phyloP scores from a whole-genome alignment of 257 asterid species.

The Nemophila menziesii region DNA sequence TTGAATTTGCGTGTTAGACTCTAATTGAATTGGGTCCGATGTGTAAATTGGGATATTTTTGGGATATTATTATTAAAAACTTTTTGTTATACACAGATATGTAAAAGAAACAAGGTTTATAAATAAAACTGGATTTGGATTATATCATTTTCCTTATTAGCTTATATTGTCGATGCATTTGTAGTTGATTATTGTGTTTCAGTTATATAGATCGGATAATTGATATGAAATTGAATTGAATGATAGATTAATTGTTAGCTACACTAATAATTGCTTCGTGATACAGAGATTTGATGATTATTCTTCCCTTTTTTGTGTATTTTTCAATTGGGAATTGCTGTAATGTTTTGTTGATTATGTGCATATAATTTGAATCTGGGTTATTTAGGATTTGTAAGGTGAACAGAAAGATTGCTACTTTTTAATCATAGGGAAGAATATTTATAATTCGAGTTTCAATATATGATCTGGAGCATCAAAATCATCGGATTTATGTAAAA shows the following conservation, averaged over 20 bases:
- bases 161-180: no score
- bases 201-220: background rate
- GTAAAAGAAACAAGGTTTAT: background rate
- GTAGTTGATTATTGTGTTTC: background rate
- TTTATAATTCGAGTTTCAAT: no score
- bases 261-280: background rate
- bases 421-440: no score
- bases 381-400: no score
- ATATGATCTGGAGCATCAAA: no score
- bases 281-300: background rate
- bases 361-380: no score
- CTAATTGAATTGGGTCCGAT: background rate
- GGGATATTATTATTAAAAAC: background rate
- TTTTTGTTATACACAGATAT: constrained; percentile 1
- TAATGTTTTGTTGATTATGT: no score
- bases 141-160: background rate
- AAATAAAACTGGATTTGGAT: background rate
- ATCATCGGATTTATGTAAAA: no score
- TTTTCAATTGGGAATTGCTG: background rate
- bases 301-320: background rate
- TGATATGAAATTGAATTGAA: background rate
- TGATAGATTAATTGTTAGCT: no score
- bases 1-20: constrained; percentile 1
- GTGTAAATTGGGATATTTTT: background rate
- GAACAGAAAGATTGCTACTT: no score